Conservation (phyloP, 352 stramenopile genomes). For the Phytophthora uliginosa region DNA sequence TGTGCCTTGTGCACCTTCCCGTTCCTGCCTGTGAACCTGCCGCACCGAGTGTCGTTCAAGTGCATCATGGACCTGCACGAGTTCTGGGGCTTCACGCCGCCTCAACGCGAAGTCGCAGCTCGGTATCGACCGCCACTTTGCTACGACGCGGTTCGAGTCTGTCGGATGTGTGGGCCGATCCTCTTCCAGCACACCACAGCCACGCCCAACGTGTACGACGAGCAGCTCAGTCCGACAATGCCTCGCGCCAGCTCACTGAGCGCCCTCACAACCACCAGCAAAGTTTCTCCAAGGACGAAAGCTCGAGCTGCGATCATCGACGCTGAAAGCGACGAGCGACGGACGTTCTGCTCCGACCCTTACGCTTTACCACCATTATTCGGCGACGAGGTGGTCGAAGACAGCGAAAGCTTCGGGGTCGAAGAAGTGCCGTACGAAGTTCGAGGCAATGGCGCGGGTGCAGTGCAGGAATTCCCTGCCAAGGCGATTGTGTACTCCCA, state of each 20-base stretch:
- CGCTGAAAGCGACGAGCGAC: conserved; percentile 24
- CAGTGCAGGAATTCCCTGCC: conserved; percentile 49
- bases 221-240: conserved; percentile 19
- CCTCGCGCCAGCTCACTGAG: conserved; percentile 23
- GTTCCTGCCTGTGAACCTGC: conserved; percentile 69
- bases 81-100: conserved; percentile 63
- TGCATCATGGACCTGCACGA: conserved; percentile 83
- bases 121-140: conserved; percentile 74
- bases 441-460: conserved; percentile 17
- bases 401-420: conserved; percentile 35
- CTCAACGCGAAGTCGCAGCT: conserved; percentile 48
- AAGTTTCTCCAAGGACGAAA: conserved; percentile 26
- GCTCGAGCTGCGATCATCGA: conserved; percentile 12
- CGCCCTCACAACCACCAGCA: conserved; percentile 12
- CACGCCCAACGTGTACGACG: conserved; percentile 25
- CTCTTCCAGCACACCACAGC: conserved; percentile 62
- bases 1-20: conserved; percentile 72
- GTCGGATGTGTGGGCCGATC: conserved; percentile 80
- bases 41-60: conserved; percentile 79
- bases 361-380: conserved; percentile 79
- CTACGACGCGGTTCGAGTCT: conserved; percentile 80
- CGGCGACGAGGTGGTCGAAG: conserved; percentile 62
- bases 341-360: conserved; percentile 58
- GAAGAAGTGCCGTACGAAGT: conserved; percentile 32
- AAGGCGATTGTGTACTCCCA: conserved; percentile 77